A percentile compares a stretch with the other conserved stretches of the same genome.
These are phyloP conservation scores for Calonectria honghensis DNA, from an alignment of 2,329 filamentous ascomycete species.

Conservation along the genomic window DNA sequence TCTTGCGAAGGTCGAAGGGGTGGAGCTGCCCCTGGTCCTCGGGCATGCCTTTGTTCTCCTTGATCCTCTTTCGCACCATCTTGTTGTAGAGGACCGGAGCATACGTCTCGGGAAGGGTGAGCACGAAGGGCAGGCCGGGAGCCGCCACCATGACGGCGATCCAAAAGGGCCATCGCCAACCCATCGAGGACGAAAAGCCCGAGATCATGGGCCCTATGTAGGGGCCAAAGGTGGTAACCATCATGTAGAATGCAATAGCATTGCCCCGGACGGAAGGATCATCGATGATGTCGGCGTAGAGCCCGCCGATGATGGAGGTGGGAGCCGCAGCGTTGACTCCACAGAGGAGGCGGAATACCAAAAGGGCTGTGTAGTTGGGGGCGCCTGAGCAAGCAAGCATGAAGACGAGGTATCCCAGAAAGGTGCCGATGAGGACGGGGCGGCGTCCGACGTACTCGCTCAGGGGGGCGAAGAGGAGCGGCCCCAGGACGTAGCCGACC, in stretches of 20 bases:
- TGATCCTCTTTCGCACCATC: slow-evolving; percentile 67
- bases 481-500: slow-evolving; percentile 60
- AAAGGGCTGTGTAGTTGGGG: slow-evolving; percentile 64
- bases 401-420: slow-evolving; percentile 59
- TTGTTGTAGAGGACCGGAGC: slow-evolving; percentile 70
- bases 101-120: slow-evolving; percentile 68
- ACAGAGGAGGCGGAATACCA: slow-evolving; percentile 63
- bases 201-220: slow-evolving; percentile 71
- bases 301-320: slow-evolving; percentile 58
- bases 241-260: slow-evolving; percentile 61
- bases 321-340: slow-evolving; percentile 60
- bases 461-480: slow-evolving; percentile 59
- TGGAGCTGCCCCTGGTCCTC: slow-evolving; percentile 58
- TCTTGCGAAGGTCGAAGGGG: slow-evolving; percentile 63
- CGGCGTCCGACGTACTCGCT: slow-evolving; percentile 60
- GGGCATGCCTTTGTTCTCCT: slow-evolving; percentile 60
- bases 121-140: slow-evolving; percentile 56
- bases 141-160: slow-evolving; percentile 59
- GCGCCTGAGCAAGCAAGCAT: slow-evolving; percentile 62
- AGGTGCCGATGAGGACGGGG: slow-evolving; percentile 59
- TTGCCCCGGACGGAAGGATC: slow-evolving; percentile 57
- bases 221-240: slow-evolving; percentile 57
- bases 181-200: slow-evolving; percentile 68
- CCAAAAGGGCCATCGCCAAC: slow-evolving; percentile 65
- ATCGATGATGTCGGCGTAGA: slow-evolving; percentile 60